Evolutionary conservation across 2,329 filamentous ascomycete genomes (phyloP), one percentile per base, ranked within the genome.

Genomic region (Penicillium glabrum): DNA sequence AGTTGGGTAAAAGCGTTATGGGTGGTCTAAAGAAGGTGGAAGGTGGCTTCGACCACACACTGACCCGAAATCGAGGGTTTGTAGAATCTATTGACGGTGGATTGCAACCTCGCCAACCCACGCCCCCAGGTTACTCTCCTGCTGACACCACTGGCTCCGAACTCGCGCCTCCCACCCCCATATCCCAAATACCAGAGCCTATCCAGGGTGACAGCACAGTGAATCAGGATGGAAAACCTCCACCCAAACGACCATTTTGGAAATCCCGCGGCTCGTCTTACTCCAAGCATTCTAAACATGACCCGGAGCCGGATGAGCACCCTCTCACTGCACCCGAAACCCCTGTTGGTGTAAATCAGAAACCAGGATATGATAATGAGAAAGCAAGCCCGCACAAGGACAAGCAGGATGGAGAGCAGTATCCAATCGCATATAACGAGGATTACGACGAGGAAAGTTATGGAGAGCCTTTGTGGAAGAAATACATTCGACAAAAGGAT

Each of bases 401-500:
- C 47, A 65, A 68, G 49, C 11, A 54, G 9, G 61, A 71, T 46
- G 67, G 63, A 16, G 63, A 74, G 48, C 72, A 76, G 8, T 96
- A 96, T 66, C 83, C 85, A 0, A 58, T 78, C 2, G 85, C 89
- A 0, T 86, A 84, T 67, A 85, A 89, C 59, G 72, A 84, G 33
- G 82, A 88, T 1, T 85, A 83, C 62, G 78, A 83, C 35, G 83
- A 88, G 27, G 80, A 87, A 55, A 81, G 85, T 11, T 84, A 87
- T 44, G 83, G 82, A 9, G 82, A 86, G 48, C 86, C 90, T 0
- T 77, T 85, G 45, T 99, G 95, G 95, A 86, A 87, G 66, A 89
- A 87, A 59, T 97, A 93, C 76, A 79, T 98, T 50, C 88, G 86
- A 68, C 84, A 86, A 56, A 92, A 89, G 55, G 87, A 97, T 59